phyloP scores from a whole-genome alignment of 148 eudicot species.

The Polygonum aviculare region DNA sequence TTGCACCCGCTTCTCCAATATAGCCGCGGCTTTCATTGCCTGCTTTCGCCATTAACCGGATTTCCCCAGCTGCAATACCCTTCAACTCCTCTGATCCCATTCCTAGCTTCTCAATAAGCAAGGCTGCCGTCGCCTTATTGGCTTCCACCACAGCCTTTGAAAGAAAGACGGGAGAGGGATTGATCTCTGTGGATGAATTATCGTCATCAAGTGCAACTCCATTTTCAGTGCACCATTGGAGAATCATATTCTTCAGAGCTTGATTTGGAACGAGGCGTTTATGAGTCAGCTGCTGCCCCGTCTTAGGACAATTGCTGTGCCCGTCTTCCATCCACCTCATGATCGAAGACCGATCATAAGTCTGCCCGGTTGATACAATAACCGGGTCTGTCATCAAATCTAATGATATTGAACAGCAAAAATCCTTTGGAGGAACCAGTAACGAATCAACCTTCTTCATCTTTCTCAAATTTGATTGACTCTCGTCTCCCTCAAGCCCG shows the following conservation, averaged over 20 bases:
- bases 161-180: slow-evolving; percentile 25
- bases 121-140: slow-evolving; percentile 55
- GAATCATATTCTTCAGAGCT: slow-evolving; percentile 61
- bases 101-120: slow-evolving; percentile 51
- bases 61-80: slow-evolving; percentile 65
- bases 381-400: slow-evolving; percentile 91
- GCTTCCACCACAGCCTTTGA: slow-evolving; percentile 72
- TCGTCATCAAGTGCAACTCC: slow-evolving; percentile 37
- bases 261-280: slow-evolving; percentile 49
- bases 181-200: slow-evolving; percentile 21
- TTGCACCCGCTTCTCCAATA: slow-evolving; percentile 81
- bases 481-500: slow-evolving; percentile 64
- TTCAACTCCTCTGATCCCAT: slow-evolving; percentile 51
- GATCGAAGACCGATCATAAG: slow-evolving; percentile 67
- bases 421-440: slow-evolving; percentile 54
- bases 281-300: slow-evolving; percentile 71
- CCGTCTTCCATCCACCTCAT: slow-evolving; percentile 88
- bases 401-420: slow-evolving; percentile 69
- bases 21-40: slow-evolving; percentile 68
- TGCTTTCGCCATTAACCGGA: slow-evolving; percentile 70
- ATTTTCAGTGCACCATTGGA: slow-evolving; percentile 67
- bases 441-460: slow-evolving; percentile 32
- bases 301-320: slow-evolving; percentile 75
- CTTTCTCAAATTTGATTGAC: slow-evolving; percentile 24
- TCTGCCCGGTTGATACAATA: slow-evolving; percentile 75